These are phyloP conservation scores for Orbilia quercus DNA, from an alignment of 2,329 filamentous ascomycete species.

Conservation along the genomic window DNA sequence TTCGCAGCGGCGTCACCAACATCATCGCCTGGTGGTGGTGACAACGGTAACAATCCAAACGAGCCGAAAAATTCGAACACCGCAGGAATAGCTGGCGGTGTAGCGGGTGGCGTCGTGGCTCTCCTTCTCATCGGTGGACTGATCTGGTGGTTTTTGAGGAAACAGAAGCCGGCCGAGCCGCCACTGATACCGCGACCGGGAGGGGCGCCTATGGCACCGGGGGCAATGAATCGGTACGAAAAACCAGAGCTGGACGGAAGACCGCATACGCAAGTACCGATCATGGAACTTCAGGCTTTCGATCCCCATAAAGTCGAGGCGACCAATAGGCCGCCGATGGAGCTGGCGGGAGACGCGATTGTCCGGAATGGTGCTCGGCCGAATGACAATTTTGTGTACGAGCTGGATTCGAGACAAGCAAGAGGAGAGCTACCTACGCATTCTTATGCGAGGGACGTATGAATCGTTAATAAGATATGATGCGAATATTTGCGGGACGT, in stretches of 20 bases:
- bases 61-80: conserved; percentile 2
- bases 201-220: not conserved
- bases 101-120: conserved; percentile 20
- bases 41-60: too few relatives aligned
- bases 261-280: not conserved
- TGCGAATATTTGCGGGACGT: not conserved
- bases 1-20: conserved; percentile 10
- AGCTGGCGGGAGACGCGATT: conserved; percentile 15
- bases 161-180: conserved; percentile 13
- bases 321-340: conserved; percentile 2
- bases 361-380: not conserved
- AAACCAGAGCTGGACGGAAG: conserved; percentile 47
- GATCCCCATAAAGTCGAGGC: conserved; percentile 14
- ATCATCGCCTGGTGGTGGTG: not conserved
- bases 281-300: not conserved
- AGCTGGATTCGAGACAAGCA: conserved; percentile 15
- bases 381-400: conserved; percentile 26
- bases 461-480: too few relatives aligned
- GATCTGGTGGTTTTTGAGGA: conserved; percentile 36
- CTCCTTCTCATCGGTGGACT: conserved; percentile 17
- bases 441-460: not conserved
- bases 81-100: conserved; percentile 35
- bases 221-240: conserved; percentile 42
- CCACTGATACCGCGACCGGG: conserved; percentile 24
- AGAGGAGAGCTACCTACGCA: conserved; percentile 28